Evolutionary conservation across 2,329 filamentous ascomycete species (phyloP).

Genomic region (Coleophoma cylindrospora): DNA sequence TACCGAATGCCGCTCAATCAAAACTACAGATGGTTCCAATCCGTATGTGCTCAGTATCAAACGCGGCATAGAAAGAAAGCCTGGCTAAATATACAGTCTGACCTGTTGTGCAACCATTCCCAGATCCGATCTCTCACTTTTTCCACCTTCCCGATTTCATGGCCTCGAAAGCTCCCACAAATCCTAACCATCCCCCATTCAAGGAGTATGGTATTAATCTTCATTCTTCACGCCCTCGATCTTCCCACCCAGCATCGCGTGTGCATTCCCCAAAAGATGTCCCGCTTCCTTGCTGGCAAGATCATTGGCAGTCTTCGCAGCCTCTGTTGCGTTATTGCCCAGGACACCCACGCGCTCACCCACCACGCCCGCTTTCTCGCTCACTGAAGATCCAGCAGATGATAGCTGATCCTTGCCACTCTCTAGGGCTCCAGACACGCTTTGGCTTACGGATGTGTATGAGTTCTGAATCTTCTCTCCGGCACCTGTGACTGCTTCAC

Average conservation of each 20-base stretch:
- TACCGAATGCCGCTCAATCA: too few species aligned
- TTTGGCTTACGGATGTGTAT: slow-evolving; percentile 9
- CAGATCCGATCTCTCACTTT: too few species aligned
- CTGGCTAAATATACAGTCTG: too few species aligned
- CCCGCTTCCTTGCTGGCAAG: slow-evolving; percentile 17
- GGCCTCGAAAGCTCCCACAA: too few species aligned
- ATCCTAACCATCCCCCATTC: too few species aligned
- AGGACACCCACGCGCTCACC: slow-evolving; percentile 1
- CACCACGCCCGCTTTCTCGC: not conserved
- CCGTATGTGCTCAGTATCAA: too few species aligned
- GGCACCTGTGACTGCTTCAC: slow-evolving; percentile 9
- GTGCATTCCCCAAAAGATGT: slow-evolving; percentile 23
- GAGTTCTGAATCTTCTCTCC: slow-evolving; percentile 10
- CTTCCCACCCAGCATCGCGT: slow-evolving; percentile 18
- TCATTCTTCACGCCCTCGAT: slow-evolving; percentile 14
- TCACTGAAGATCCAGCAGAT: not conserved
- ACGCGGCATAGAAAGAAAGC: too few species aligned
- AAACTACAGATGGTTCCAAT: too few species aligned
- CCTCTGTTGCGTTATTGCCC: slow-evolving; percentile 1
- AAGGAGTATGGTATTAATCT: not conserved
- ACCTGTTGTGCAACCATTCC: too few species aligned
- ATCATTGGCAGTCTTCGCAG: slow-evolving; percentile 8
- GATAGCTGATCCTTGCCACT: slow-evolving; percentile 1
- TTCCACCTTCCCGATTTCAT: too few species aligned
- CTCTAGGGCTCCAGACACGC: slow-evolving; percentile 5